Percentiles rank a stretch among this genome's conserved stretches.
Conservation (phyloP, 78 protist genomes). For the Dictyostelium brefeldianum region DNA sequence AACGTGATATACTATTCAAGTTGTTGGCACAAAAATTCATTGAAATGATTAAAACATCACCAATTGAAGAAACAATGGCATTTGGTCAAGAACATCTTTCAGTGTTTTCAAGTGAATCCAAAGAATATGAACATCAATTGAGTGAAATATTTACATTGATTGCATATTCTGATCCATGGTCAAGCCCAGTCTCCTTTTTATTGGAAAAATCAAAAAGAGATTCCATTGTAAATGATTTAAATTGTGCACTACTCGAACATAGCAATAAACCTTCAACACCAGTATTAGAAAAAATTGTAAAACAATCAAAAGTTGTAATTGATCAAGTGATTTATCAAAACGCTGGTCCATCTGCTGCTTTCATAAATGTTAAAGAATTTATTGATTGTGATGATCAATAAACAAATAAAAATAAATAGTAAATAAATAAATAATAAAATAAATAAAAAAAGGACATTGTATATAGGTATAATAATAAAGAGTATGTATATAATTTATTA, state of each 20-base stretch:
- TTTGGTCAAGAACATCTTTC: slow-evolving; percentile 29
- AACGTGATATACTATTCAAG: slow-evolving; percentile 55
- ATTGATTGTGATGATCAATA: slow-evolving; percentile 23
- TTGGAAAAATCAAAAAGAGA: slow-evolving; percentile 67
- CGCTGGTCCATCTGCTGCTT: slow-evolving; percentile 42
- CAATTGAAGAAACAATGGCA: slow-evolving; percentile 61
- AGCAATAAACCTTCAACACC: slow-evolving; percentile 71
- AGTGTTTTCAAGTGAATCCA: not conserved
- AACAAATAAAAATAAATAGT: not conserved
- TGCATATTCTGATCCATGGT: slow-evolving; percentile 82
- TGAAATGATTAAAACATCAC: slow-evolving; percentile 75
- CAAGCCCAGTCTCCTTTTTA: slow-evolving; percentile 65
- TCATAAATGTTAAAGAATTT: slow-evolving; percentile 57
- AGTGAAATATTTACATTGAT: slow-evolving; percentile 76
- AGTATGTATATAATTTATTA: no score
- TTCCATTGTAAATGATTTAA: slow-evolving; percentile 75
- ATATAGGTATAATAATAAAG: no score
- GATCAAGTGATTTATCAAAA: slow-evolving; percentile 44
- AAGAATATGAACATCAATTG: slow-evolving; percentile 23
- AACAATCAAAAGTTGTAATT: slow-evolving; percentile 50
- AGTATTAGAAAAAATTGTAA: slow-evolving; percentile 56
- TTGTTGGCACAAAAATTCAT: slow-evolving; percentile 74
- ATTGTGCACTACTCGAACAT: slow-evolving; percentile 61
- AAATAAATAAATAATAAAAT: not conserved
- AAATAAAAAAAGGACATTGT: no score